Conservation (phyloP, 2,329 filamentous ascomycete species). For the Fusarium citri region DNA sequence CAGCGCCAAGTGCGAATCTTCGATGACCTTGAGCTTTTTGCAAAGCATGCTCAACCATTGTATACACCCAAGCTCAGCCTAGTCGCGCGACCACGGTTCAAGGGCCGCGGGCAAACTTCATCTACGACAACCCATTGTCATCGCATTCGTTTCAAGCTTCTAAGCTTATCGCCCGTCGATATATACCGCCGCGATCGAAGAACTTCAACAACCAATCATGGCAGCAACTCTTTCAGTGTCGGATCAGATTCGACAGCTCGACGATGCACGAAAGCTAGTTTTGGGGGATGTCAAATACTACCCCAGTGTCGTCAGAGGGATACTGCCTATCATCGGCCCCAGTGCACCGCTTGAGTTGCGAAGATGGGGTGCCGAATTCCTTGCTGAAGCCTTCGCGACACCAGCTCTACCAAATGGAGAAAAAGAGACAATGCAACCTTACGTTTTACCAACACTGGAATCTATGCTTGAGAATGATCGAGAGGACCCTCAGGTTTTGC, state of each 20-base stretch:
- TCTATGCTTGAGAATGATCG: conserved; percentile 76
- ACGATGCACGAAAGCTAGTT: conserved; percentile 89
- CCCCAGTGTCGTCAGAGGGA: conserved; percentile 88
- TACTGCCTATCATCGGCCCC: conserved; percentile 89
- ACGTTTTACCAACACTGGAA: conserved; percentile 81
- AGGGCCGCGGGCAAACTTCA: conserved; percentile 38
- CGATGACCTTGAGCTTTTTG: conserved; percentile 33
- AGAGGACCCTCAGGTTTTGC: conserved; percentile 83
- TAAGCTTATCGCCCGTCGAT: conserved; percentile 8
- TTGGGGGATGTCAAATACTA: conserved; percentile 90
- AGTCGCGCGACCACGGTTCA: conserved; percentile 48
- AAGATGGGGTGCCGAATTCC: conserved; percentile 95
- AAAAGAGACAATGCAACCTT: conserved; percentile 83
- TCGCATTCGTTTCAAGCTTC: conserved; percentile 18
- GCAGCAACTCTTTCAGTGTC: conserved; percentile 72
- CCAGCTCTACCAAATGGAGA: conserved; percentile 81
- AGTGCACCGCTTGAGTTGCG: conserved; percentile 81
- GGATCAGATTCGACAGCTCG: conserved; percentile 87
- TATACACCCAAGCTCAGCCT: conserved; percentile 46
- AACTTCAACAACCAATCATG: conserved; percentile 43
- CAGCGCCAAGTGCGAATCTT: conserved; percentile 12
- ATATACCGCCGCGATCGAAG: conserved; percentile 20
- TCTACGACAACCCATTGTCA: conserved; percentile 22
- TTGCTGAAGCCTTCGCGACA: conserved; percentile 95
- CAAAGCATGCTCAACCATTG: conserved; percentile 47